Conservation (phyloP, 2,329 filamentous ascomycete genomes). For the Colletotrichum tropicale region DNA sequence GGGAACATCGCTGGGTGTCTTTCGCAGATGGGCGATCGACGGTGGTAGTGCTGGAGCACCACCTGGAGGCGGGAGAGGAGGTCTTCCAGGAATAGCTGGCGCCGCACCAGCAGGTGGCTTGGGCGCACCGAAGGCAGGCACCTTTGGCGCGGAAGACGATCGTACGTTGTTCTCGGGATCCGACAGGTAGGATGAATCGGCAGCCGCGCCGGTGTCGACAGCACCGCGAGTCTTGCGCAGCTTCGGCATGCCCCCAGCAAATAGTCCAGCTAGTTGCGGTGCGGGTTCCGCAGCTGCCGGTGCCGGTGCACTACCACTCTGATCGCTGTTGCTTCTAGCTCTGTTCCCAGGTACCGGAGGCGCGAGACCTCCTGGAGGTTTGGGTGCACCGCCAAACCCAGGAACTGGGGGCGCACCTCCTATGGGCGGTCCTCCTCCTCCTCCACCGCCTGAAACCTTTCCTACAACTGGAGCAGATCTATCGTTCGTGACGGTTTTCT, state of each 20-base stretch:
- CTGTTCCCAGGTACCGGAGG: conserved; percentile 75
- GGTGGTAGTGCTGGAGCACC: conserved; percentile 52
- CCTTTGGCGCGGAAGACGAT: conserved; percentile 55
- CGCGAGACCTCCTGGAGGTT: conserved; percentile 68
- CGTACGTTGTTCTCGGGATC: conserved; percentile 69
- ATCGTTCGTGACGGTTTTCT: conserved; percentile 90
- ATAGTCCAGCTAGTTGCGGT: conserved; percentile 85
- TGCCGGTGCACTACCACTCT: conserved; percentile 48
- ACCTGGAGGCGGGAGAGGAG: conserved; percentile 49
- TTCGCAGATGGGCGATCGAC: conserved; percentile 65
- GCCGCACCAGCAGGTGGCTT: conserved; percentile 63
- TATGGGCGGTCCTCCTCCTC: conserved; percentile 60
- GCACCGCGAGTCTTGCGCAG: conserved; percentile 85
- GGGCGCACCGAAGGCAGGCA: conserved; percentile 59
- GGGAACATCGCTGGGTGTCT: conserved; percentile 51
- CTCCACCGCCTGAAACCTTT: conserved; percentile 53
- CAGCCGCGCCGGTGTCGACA: conserved; percentile 67
- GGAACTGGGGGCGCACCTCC: conserved; percentile 85
- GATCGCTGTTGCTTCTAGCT: conserved; percentile 84
- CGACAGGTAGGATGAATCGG: conserved; percentile 75
- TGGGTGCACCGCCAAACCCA: conserved; percentile 49
- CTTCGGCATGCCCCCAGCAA: conserved; percentile 95
- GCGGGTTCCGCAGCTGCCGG: conserved; percentile 58
- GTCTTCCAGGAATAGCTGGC: conserved; percentile 62
- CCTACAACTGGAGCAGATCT: conserved; percentile 80